These are phyloP conservation scores for Mycosphaerella sp. DNA, from an alignment of 2,329 filamentous ascomycete species.

Conservation along the genomic window DNA sequence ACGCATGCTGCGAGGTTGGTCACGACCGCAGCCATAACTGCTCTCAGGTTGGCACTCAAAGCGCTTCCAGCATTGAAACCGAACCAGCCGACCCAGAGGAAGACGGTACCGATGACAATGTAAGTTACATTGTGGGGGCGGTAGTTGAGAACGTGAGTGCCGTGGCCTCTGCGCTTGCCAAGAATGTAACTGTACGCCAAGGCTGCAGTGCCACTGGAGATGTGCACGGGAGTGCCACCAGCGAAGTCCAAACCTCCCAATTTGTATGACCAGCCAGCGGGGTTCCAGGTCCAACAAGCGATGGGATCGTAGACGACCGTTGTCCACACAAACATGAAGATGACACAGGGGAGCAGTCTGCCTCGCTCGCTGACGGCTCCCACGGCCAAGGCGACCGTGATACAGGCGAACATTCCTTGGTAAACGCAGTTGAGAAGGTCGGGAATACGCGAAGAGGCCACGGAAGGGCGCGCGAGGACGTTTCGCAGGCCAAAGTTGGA, in stretches of 20 bases:
- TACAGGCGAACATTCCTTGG: constrained; percentile 81
- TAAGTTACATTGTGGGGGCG: constrained; percentile 89
- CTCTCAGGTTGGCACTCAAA: constrained; percentile 68
- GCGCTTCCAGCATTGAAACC: constrained; percentile 95
- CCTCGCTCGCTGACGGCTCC: constrained; percentile 83
- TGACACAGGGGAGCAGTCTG: constrained; percentile 77
- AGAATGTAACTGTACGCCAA: constrained; percentile 88
- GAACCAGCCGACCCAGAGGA: constrained; percentile 94
- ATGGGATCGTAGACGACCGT: constrained; percentile 89
- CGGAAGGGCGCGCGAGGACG: constrained; percentile 68
- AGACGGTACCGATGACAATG: constrained; percentile 86
- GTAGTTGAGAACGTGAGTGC: constrained; percentile 83
- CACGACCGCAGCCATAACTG: constrained; percentile 78
- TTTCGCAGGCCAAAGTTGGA: constrained; percentile 72
- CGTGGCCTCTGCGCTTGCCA: constrained; percentile 76
- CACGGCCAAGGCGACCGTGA: constrained; percentile 79
- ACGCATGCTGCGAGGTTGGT: constrained; percentile 81
- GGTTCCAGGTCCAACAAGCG: constrained; percentile 93
- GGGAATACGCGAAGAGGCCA: constrained; percentile 66
- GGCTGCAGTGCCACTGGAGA: constrained; percentile 76
- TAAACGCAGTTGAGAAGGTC: constrained; percentile 82
- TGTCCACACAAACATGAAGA: constrained; percentile 92
- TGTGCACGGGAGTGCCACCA: constrained; percentile 85
- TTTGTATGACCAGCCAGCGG: constrained; percentile 69
- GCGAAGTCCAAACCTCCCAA: constrained; percentile 84